Evolutionary conservation across 179 eudicot species (phyloP).

Genomic region (Beta lomatogona): DNA sequence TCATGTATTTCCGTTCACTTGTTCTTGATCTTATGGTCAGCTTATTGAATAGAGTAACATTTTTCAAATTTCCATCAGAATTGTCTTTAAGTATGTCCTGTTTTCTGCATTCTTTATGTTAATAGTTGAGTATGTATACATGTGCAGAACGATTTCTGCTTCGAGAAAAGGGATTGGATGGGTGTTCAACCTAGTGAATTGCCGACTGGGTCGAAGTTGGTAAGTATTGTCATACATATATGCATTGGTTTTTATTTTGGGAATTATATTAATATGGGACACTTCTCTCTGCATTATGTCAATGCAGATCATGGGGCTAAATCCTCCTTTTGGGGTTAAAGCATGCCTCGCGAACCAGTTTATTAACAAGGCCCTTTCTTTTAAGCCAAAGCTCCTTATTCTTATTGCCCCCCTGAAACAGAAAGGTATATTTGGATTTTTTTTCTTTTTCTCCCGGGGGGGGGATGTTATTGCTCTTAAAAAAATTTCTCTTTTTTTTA

Average conservation of each 20-base stretch:
- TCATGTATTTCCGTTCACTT: background rate
- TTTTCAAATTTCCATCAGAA: background rate
- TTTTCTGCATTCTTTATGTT: background rate
- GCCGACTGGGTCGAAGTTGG: conserved; percentile 78
- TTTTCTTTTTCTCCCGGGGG: no score
- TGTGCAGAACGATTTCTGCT: conserved; percentile 82
- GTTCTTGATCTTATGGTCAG: background rate
- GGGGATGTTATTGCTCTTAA: background rate
- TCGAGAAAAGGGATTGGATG: conserved; percentile 82
- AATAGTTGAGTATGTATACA: background rate
- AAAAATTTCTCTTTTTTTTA: no score
- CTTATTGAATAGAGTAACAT: background rate
- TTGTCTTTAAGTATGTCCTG: background rate
- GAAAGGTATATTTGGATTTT: conserved; percentile 48
- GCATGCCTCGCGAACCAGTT: conserved; percentile 83
- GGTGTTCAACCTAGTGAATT: conserved; percentile 55
- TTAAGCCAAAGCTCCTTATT: conserved; percentile 83
- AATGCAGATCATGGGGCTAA: conserved; percentile 88
- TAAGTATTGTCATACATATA: conserved; percentile 13
- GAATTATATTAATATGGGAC: background rate
- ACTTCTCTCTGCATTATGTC: conserved; percentile 11
- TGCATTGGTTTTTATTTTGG: background rate
- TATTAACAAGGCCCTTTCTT: conserved; percentile 80
- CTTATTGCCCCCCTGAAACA: conserved; percentile 84
- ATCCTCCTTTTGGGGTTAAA: conserved; percentile 90